These are phyloP conservation scores for Aspergillaceae sp. DNA, from an alignment of 2,329 filamentous ascomycete species.

Conservation along the genomic window DNA sequence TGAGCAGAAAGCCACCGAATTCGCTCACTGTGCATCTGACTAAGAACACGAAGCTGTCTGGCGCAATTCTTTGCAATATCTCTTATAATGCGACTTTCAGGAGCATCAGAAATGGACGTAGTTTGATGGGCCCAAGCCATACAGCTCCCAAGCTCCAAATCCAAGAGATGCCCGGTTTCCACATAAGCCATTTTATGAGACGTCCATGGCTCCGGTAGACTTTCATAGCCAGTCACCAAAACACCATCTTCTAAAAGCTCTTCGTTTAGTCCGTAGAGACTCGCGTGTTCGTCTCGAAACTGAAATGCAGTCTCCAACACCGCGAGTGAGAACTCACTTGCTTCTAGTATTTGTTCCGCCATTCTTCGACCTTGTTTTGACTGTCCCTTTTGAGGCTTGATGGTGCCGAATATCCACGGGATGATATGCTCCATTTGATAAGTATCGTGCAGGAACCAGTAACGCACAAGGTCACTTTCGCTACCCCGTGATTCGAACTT, in stretches of 20 bases:
- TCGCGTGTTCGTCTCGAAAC: constrained; percentile 63
- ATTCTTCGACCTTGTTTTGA: constrained; percentile 44
- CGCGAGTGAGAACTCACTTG: constrained; percentile 62
- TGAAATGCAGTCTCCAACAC: constrained; percentile 55
- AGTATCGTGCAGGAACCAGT: constrained; percentile 76
- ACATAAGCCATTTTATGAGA: constrained; percentile 43
- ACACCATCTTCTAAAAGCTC: constrained; percentile 60
- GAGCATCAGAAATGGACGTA: constrained; percentile 19
- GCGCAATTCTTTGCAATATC: constrained; percentile 46
- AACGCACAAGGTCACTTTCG: constrained; percentile 71
- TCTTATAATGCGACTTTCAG: constrained; percentile 28
- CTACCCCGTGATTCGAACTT: constrained; percentile 54
- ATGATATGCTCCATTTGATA: constrained; percentile 64
- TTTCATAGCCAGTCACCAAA: constrained; percentile 55
- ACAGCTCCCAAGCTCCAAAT: constrained; percentile 34
- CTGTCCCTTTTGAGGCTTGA: constrained; percentile 61
- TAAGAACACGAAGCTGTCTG: constrained; percentile 49
- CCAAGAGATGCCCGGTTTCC: constrained; percentile 32
- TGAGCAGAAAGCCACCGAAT: constrained; percentile 51
- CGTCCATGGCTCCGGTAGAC: constrained; percentile 78
- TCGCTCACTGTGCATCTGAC: constrained; percentile 52
- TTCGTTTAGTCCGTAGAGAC: constrained; percentile 62
- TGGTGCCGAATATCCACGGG: constrained; percentile 68
- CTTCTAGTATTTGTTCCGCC: constrained; percentile 51
- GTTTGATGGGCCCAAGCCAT: constrained; percentile 30